Evolutionary conservation across 192 early-diverging fungal genomes (phyloP), one percentile per base, ranked within the genome.

Genomic region (Backusella psychrophila): DNA sequence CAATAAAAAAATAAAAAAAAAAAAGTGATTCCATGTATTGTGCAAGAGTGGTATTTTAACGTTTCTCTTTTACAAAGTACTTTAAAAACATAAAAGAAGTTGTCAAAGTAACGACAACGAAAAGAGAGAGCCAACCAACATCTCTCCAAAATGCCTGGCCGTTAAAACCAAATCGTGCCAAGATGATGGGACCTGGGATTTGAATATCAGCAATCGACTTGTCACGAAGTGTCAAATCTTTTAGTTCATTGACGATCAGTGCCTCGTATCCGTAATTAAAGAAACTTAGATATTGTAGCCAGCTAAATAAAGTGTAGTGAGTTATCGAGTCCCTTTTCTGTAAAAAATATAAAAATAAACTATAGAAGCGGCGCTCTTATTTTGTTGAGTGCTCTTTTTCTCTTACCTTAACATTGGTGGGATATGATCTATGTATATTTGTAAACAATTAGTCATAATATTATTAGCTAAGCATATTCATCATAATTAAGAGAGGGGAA

Each of bases 231-330:
- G 80, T 82, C 21, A 82, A 70, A 56, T 78, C 80, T 53, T 82
- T 82, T 26, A 82, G 19, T 66, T 89, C 91, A 75, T 92, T 93
- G 69, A 91, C 90, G 3, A 87, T 90, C 79, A 91, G 80, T n/a
- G 91, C 90, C 66, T 94, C 93, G 67, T 90, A 91, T 1, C 89
- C 89, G 71, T 90, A 94, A 72, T 90, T 88, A 85, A 92, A 94
- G 73, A 92, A 87, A 59, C 87, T 89, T 8, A 92, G 75, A 52
- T 92, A 92, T 72, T 92, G 92, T 26, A 94, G 79, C 92, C 92
- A 94, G 12, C 72, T 82, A 69, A 35, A 26, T 59, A 59, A 59
- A 59, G 7, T 1, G 4, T 52, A 53, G 14, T 44, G 12, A 5
- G 19, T 49, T 49, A 26, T 8, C 1, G 21, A 53, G 52, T 26